Evolutionary conservation across 2,329 filamentous ascomycete genomes (phyloP).

Genomic region (Monosporascus sp.): DNA sequence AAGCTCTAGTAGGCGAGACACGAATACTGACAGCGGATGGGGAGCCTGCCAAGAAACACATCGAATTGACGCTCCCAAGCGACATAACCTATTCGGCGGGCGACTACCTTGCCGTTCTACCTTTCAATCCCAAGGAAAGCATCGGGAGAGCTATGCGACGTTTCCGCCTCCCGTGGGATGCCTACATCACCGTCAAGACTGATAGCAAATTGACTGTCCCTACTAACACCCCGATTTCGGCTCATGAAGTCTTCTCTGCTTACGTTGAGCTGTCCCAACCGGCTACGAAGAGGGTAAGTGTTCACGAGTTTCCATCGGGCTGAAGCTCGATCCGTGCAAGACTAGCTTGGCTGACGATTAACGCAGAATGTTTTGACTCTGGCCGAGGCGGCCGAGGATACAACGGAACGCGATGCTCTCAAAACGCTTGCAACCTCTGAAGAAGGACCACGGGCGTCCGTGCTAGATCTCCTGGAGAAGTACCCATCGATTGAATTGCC

Average conservation of each 20-base stretch:
- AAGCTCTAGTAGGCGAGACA: slow-evolving; percentile 52
- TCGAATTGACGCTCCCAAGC: slow-evolving; percentile 62
- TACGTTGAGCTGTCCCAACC: slow-evolving; percentile 71
- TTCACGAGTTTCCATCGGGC: neutral
- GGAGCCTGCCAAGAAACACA: slow-evolving; percentile 54
- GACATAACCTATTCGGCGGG: slow-evolving; percentile 63
- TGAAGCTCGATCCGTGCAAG: neutral
- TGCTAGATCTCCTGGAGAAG: slow-evolving; percentile 65
- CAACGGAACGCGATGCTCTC: slow-evolving; percentile 33
- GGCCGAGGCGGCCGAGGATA: slow-evolving; percentile 19
- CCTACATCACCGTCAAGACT: slow-evolving; percentile 55
- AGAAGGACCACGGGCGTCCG: slow-evolving; percentile 51
- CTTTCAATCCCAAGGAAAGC: slow-evolving; percentile 59
- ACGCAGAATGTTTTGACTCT: slow-evolving; percentile 33
- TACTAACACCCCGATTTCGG: slow-evolving; percentile 50
- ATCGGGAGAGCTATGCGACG: slow-evolving; percentile 59
- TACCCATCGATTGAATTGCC: slow-evolving; percentile 55
- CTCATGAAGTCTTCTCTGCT: slow-evolving; percentile 57
- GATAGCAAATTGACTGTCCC: slow-evolving; percentile 48
- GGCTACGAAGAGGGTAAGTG: slow-evolving; percentile 58
- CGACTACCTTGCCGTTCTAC: slow-evolving; percentile 71
- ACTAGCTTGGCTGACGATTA: slow-evolving; percentile 5
- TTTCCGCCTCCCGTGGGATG: slow-evolving; percentile 66
- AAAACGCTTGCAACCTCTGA: slow-evolving; percentile 42
- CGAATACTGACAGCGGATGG: slow-evolving; percentile 44